Evolutionary conservation across 163 green algal genomes (phyloP).

Genomic region (Scenedesmus sp.): DNA sequence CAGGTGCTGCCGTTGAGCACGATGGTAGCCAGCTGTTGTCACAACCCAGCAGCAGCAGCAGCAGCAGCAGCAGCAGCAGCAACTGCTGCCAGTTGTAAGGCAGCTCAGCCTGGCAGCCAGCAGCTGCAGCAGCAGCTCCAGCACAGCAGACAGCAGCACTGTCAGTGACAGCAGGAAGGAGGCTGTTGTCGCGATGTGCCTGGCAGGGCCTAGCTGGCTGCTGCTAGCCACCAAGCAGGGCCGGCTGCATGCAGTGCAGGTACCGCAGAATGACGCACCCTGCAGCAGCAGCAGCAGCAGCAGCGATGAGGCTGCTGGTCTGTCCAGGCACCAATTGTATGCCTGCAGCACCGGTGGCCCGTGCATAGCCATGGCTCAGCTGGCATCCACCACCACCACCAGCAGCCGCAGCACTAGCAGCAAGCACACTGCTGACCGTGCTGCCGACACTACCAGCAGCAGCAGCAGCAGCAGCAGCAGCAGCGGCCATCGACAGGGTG

Average conservation of each 20-base stretch:
- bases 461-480: slow-evolving; percentile 20
- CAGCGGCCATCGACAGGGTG: neutral
- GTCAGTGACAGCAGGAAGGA: slow-evolving; percentile 18
- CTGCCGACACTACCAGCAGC: neutral
- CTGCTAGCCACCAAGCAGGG: slow-evolving; percentile 17
- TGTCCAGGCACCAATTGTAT: slow-evolving; percentile 5
- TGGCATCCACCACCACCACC: slow-evolving; percentile 1
- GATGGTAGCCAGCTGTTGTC: neutral
- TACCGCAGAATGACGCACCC: neutral
- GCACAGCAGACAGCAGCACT: slow-evolving; percentile 33
- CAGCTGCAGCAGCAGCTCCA: neutral
- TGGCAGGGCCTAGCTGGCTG: slow-evolving; percentile 9
- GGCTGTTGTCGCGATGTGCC: neutral
- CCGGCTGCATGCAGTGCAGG: neutral
- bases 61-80: slow-evolving; percentile 43
- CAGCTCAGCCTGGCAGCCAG: neutral
- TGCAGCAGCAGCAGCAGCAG: slow-evolving; percentile 24
- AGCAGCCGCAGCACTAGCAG: slow-evolving; percentile 11
- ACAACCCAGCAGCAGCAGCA: neutral
- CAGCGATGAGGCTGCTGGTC: neutral
- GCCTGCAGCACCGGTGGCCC: neutral
- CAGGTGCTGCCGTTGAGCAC: too few relatives aligned
- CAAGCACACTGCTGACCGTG: neutral
- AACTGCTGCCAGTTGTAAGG: neutral
- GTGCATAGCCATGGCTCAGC: neutral